Evolutionary conservation across 2,329 filamentous ascomycete species (phyloP), one percentile per base, ranked within the genome.

Genomic region (Truncatella angustata): DNA sequence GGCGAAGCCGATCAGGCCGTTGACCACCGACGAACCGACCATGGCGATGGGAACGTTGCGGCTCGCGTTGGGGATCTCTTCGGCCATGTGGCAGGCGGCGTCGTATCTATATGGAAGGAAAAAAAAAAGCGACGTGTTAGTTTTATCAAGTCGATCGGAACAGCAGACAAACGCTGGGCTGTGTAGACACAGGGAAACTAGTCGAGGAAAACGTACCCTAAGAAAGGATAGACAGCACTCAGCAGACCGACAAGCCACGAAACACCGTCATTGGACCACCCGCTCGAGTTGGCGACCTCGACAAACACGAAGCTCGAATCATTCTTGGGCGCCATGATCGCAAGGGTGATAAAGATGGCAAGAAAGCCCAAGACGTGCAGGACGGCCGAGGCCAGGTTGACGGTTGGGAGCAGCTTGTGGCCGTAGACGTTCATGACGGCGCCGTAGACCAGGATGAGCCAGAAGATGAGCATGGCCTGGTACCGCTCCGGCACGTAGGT

Each of bases 401-500:
- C 62, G 0, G 66, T 63, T 0, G 73, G 73, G 3, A 76, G 58
- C 0, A 70, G 47, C 21, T 56, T 67, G 0, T 65, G 63, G 0
- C 72, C 74, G 65, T 66, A 76, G 5, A 77, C 70, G 20, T 78
- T 78, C 26, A 75, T 51, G 0, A 57, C 56, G 4, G 68, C 56
- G 0, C 66, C 65, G 43, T 74, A 76, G 0, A 64, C 24, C 5
- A 76, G 53, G 0, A 76, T 56, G 1, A 70, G 65, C 73, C 74
- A 77, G 56, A 77, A 76, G 39, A 79, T 71, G 0, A 79, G 55
- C 66, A 77, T 72, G 0, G 73, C 74, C 18, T 73, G 71, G 70
- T 72, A 78, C 21, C 72, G 56, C n/a, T 65, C 37, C 0, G 73
- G 71, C 0, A 64, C 42, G 49, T 78, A 79, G 0, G n/a, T n/a